Evolutionary conservation across 805 yeast species (phyloP), one percentile per base, ranked within the genome.

Genomic region (Candida chauliodis): DNA sequence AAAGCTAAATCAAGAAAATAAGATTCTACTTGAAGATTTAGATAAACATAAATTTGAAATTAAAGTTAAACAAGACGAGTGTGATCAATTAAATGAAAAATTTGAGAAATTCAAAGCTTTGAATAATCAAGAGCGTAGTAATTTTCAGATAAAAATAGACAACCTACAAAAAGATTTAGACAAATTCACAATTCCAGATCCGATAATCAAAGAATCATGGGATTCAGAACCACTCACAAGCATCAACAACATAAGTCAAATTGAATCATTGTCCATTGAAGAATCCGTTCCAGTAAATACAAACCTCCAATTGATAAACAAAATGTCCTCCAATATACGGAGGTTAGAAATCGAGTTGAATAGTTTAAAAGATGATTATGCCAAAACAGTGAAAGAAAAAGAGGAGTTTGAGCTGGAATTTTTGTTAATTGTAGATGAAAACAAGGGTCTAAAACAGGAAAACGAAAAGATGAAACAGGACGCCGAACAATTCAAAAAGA

Each of bases 301-400:
- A 21, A 56, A 61, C 15, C 71, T 81, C 30, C 96, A 84, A 53
- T 56, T 86, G 37, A 75, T 86, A 34, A 79, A 83, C 44, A 85
- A 82, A 50, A 71, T 93, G 70, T 79, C 90, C 32, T 64, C 85
- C 0, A 86, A 80, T 35, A 78, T 91, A 14, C 73, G 95, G 42
- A 72, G 90, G 40, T 65, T 91, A 28, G 96, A 91, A 55, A 75
- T 84, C 19, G 97, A 93, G 53, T 58, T 89, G 11, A 59, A 76
- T 30, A 72, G 84, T 0, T 61, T 80, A 36, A 75, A 69, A 45
- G 89, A 83, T 31, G 89, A 84, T 37, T 71, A 82, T 32, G 67
- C 63, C 19, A 68, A 69, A 40, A 56, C 84, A 15, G 56, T 61
- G 2, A 53, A 49, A 3, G 87, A 84, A 41, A 84, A 85, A 47